Evolutionary conservation across 2,329 filamentous ascomycete species (phyloP).

Genomic region (Achaetomium macrosporum): DNA sequence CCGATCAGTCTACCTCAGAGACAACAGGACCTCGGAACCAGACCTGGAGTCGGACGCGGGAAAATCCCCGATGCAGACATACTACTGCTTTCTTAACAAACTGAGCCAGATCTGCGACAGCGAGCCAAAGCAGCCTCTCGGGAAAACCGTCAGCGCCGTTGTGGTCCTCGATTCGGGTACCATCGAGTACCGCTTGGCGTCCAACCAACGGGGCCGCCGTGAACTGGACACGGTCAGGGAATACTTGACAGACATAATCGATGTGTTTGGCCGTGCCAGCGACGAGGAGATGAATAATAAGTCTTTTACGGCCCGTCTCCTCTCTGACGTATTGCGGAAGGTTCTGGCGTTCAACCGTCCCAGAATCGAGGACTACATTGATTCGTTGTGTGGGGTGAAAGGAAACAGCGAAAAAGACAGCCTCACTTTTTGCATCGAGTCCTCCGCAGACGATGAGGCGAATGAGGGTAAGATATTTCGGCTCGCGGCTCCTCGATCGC

Average conservation of each 20-base stretch:
- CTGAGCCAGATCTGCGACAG: slow-evolving; percentile 28
- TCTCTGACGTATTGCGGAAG: slow-evolving; percentile 11
- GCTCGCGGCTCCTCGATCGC: neutral
- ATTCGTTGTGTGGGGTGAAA: neutral
- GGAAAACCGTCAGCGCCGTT: slow-evolving; percentile 26
- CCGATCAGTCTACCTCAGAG: neutral
- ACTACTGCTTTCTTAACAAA: slow-evolving; percentile 27
- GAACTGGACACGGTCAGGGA: slow-evolving; percentile 8
- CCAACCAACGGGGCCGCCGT: slow-evolving; percentile 23
- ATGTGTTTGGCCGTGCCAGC: slow-evolving; percentile 1
- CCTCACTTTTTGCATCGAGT: slow-evolving; percentile 9
- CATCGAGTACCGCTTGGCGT: slow-evolving; percentile 28
- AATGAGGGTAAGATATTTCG: slow-evolving; percentile 2
- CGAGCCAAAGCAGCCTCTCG: slow-evolving; percentile 8
- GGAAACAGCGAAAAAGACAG: neutral
- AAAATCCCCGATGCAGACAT: slow-evolving; percentile 14
- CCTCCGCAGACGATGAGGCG: neutral
- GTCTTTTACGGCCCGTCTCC: neutral
- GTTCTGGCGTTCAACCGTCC: slow-evolving; percentile 20
- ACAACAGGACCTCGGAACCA: slow-evolving; percentile 1
- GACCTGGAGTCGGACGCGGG: slow-evolving; percentile 10
- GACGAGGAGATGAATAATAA: slow-evolving; percentile 5
- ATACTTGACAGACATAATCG: slow-evolving; percentile 20
- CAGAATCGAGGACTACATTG: slow-evolving; percentile 15
- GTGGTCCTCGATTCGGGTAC: slow-evolving; percentile 23